Evolutionary conservation across 2,329 filamentous ascomycete genomes (phyloP).

Genomic region (Gnomoniopsis smithogilvyi): DNA sequence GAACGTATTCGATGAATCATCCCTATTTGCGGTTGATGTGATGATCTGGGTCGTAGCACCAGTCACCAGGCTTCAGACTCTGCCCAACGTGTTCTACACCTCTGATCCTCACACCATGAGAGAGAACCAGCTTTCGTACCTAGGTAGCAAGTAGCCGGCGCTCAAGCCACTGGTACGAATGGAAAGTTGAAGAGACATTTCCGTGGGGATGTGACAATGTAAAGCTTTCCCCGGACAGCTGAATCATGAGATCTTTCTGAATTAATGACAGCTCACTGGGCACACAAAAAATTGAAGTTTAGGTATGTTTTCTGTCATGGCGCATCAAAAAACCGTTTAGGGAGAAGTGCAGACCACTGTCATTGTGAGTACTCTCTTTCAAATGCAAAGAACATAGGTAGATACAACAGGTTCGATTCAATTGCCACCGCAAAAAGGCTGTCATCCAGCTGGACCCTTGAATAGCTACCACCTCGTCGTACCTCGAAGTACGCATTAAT

Average conservation of each 20-base stretch:
- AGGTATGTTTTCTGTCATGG: too few species aligned
- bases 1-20: neutral
- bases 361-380: too few species aligned
- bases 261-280: too few species aligned
- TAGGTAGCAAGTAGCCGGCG: neutral
- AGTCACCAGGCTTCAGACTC: neutral
- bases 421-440: too few species aligned
- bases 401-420: too few species aligned
- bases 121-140: neutral
- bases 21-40: neutral
- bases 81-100: neutral
- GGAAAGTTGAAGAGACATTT: neutral
- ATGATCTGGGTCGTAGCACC: neutral
- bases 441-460: too few species aligned
- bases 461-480: too few species aligned
- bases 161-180: neutral
- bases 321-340: too few species aligned
- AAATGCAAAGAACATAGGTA: too few species aligned
- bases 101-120: neutral
- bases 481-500: too few species aligned
- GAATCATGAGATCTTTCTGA: neutral
- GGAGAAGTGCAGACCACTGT: too few species aligned
- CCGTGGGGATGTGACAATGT: neutral
- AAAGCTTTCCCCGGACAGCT: slow-evolving; percentile 1
- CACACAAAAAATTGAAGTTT: too few species aligned